Evolutionary conservation across 2,329 filamentous ascomycete species (phyloP), one percentile per base, ranked within the genome.

Genomic region (Aspergillus fumigatus): DNA sequence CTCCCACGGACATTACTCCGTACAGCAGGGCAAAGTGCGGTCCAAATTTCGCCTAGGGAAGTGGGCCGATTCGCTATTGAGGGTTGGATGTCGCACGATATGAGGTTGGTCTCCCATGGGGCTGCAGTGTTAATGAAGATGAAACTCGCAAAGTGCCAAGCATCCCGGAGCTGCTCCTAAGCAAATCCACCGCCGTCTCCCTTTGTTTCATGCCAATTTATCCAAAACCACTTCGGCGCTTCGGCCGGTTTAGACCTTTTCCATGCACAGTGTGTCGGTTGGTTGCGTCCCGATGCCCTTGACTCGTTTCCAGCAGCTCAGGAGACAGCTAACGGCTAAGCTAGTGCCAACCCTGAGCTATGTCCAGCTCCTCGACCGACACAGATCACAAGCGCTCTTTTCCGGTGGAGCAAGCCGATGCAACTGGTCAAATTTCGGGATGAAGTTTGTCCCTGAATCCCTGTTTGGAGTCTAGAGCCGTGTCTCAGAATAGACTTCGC

Each of bases 131-230:
- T 62, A 65, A 64, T 65, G 62, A 64, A 65, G 56, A 48, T 65
- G 62, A 65, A 65, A 64, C 63, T 57, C 48, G 45, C 50, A 53
- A 26, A 52, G 54, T 55, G 58, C 63, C 62, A 58, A 60, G 52
- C 55, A 57, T 56, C 51, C 55, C 53, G 35, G 23, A 35, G 32
- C 40, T 52, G 52, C 41, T 48, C 53, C 53, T 53, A 55, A 57
- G 52, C 40, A 43, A 38, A 53, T 62, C 58, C 57, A 59, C 57
- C 51, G 23, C 45, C 55, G 41, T 52, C 47, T 38, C 27, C 25
- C 17, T n/a, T n/a, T 59, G 55, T 62, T 62, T 60, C 58, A 60
- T 51, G 41, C 48, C 54, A 60, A 63, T 64, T 48, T 61, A 63
- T 19, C 38, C 62, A 62, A 65, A 65, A 65, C 63, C 49, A 40